These are phyloP conservation scores for Aspergillus egyptiacus DNA, from an alignment of 495 filamentous ascomycete species.

Conservation along the genomic window DNA sequence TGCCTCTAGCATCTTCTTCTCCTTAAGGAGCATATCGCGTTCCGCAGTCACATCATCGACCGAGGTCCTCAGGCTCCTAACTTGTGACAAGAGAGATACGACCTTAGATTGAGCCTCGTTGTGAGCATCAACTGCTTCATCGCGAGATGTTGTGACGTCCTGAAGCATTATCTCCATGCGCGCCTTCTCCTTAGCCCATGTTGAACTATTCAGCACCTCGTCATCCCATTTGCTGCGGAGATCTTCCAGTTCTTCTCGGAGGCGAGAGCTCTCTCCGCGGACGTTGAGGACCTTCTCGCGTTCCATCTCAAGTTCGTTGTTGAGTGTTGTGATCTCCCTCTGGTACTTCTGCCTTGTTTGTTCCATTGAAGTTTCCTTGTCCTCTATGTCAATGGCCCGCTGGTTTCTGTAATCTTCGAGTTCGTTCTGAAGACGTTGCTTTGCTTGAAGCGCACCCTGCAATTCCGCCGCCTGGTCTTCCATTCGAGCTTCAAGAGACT, in stretches of 20 bases:
- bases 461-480: slow-evolving; percentile 91
- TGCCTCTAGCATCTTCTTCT: slow-evolving; percentile 84
- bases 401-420: slow-evolving; percentile 96
- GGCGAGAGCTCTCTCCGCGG: slow-evolving; percentile 60
- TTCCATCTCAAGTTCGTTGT: slow-evolving; percentile 87
- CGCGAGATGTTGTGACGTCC: slow-evolving; percentile 80
- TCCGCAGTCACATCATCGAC: slow-evolving; percentile 84
- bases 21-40: slow-evolving; percentile 75
- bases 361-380: slow-evolving; percentile 93
- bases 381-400: slow-evolving; percentile 91
- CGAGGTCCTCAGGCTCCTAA: slow-evolving; percentile 72
- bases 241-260: slow-evolving; percentile 92
- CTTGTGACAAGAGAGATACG: slow-evolving; percentile 85
- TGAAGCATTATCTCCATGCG: slow-evolving; percentile 86
- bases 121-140: slow-evolving; percentile 88
- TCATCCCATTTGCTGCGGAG: slow-evolving; percentile 97
- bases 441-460: slow-evolving; percentile 77
- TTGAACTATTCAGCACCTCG: slow-evolving; percentile 93
- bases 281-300: slow-evolving; percentile 74
- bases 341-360: slow-evolving; percentile 98
- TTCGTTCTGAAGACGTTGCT: slow-evolving; percentile 94
- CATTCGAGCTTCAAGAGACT: slow-evolving; percentile 82
- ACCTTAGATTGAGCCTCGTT: slow-evolving; percentile 93
- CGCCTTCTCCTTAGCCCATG: slow-evolving; percentile 97
- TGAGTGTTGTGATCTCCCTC: slow-evolving; percentile 79